Percentiles rank a stretch among this genome's conserved stretches.
Evolutionary conservation across 202 grass and related monocot species (phyloP).

Genomic region (Cymbopogon flexuosus): DNA sequence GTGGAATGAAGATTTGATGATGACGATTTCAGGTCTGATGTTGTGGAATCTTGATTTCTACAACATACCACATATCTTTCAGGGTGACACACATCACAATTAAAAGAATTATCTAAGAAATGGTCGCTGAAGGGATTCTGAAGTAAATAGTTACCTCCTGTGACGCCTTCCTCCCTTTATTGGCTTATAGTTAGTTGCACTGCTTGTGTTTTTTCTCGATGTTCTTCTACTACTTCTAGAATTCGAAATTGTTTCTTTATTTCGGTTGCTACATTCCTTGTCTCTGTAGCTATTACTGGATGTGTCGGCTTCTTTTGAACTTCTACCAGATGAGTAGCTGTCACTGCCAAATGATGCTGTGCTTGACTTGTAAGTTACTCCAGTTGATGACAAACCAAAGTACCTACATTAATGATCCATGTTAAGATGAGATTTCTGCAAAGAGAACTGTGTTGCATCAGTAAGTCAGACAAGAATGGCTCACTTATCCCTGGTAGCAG

Average conservation of each 20-base stretch:
- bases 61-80: neutral
- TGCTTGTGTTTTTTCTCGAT: slow-evolving; percentile 2
- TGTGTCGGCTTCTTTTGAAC: slow-evolving; percentile 27
- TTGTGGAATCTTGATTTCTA: slow-evolving; percentile 18
- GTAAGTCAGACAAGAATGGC: neutral
- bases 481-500: slow-evolving; percentile 66
- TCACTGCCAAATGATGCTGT: slow-evolving; percentile 32
- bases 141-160: slow-evolving; percentile 16
- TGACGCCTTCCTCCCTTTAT: slow-evolving; percentile 3
- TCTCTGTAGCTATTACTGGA: slow-evolving; percentile 35
- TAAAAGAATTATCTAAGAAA: neutral
- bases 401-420: slow-evolving; percentile 42
- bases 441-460: neutral
- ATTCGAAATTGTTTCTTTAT: slow-evolving; percentile 13
- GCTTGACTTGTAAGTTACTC: slow-evolving; percentile 47
- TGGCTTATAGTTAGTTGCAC: slow-evolving; percentile 9
- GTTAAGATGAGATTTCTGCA: neutral
- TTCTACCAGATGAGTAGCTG: slow-evolving; percentile 40
- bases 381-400: slow-evolving; percentile 62
- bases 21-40: slow-evolving; percentile 4
- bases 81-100: neutral
- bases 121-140: neutral
- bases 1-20: neutral
- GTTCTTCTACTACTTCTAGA: slow-evolving; percentile 18
- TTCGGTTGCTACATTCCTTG: slow-evolving; percentile 22